Percentiles rank a stretch among this genome's conserved stretches.
Conservation (phyloP, 73 alveolate genomes). For the Uronychia setigera region DNA sequence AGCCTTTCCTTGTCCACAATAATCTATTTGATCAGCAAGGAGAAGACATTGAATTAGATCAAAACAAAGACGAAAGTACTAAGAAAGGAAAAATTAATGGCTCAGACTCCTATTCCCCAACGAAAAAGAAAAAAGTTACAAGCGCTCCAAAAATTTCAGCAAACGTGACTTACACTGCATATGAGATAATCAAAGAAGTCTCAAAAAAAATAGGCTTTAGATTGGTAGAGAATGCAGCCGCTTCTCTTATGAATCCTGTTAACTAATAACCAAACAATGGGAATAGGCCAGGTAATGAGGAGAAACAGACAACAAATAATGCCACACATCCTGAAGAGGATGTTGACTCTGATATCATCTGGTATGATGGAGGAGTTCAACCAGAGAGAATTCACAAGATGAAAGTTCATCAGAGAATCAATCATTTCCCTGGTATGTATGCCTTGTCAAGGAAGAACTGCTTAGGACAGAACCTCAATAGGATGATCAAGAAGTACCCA, state of each 20-base stretch:
- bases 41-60: too few species aligned
- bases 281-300: background rate
- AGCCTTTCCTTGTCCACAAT: too few species aligned
- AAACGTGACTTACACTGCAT: background rate
- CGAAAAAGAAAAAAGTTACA: too few species aligned
- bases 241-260: background rate
- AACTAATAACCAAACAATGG: background rate
- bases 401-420: background rate
- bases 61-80: background rate
- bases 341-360: conserved; percentile 3
- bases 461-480: background rate
- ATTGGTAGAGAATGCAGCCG: background rate
- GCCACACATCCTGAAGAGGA: conserved; percentile 1
- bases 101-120: background rate
- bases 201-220: background rate
- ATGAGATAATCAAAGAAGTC: background rate
- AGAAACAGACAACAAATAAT: background rate
- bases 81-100: background rate
- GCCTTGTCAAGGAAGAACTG: conserved; percentile 8
- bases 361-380: conserved; percentile 19
- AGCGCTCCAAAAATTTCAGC: background rate
- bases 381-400: conserved; percentile 3
- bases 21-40: background rate
- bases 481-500: conserved; percentile 13
- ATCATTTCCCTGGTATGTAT: conserved; percentile 14